These are phyloP conservation scores for Aquanectria penicillioides DNA, from an alignment of 2,329 filamentous ascomycete genomes.

Conservation along the genomic window DNA sequence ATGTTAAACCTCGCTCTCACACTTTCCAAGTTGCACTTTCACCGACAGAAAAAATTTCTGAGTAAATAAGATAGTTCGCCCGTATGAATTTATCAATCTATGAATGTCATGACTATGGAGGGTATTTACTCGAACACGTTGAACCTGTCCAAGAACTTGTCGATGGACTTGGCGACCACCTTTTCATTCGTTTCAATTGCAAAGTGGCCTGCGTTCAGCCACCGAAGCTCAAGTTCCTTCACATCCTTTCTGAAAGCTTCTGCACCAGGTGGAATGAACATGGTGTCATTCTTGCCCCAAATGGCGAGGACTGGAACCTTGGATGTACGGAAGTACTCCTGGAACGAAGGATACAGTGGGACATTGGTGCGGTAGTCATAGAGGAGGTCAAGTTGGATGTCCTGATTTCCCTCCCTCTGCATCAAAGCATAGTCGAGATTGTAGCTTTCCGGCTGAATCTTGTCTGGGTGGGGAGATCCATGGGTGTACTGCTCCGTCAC, in stretches of 20 bases:
- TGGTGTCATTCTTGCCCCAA: slow-evolving; percentile 60
- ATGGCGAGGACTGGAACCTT: slow-evolving; percentile 64
- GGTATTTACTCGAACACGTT: not conserved
- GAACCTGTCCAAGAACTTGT: slow-evolving; percentile 1
- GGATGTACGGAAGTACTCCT: slow-evolving; percentile 61
- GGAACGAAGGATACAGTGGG: slow-evolving; percentile 62
- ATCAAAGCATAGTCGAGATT: slow-evolving; percentile 63
- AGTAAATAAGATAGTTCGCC: too few relatives aligned
- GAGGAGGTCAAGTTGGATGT: slow-evolving; percentile 66
- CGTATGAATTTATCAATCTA: too few relatives aligned
- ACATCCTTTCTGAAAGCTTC: slow-evolving; percentile 2
- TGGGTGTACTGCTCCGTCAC: slow-evolving; percentile 57
- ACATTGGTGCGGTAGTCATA: slow-evolving; percentile 67
- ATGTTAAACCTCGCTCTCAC: too few relatives aligned
- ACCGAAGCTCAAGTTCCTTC: not conserved
- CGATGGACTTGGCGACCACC: not conserved
- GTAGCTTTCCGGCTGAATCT: slow-evolving; percentile 57
- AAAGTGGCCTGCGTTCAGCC: slow-evolving; percentile 3
- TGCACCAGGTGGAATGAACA: slow-evolving; percentile 1
- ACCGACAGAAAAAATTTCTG: too few relatives aligned
- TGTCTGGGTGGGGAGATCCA: slow-evolving; percentile 47
- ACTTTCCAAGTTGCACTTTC: too few relatives aligned
- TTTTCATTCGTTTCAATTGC: slow-evolving; percentile 11
- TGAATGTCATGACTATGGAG: too few relatives aligned
- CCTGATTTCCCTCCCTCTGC: slow-evolving; percentile 58